Percentiles rank a stretch among this genome's conserved stretches.
These are phyloP conservation scores for Botrytis sinoallii DNA, from an alignment of 2,329 filamentous ascomycete genomes.

Conservation along the genomic window DNA sequence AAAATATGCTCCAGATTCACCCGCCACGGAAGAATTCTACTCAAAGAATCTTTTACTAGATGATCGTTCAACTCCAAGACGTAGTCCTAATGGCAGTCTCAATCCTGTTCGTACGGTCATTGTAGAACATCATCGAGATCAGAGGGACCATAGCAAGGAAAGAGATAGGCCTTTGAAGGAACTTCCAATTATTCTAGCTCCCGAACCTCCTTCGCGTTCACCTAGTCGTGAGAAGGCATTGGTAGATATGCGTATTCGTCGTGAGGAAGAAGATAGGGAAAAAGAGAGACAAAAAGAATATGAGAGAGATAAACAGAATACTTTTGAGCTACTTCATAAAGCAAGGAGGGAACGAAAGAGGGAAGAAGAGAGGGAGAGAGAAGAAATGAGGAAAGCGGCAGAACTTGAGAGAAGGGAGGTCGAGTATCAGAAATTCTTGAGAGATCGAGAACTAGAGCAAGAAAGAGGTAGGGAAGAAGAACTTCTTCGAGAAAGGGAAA, in stretches of 20 bases:
- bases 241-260: slow-evolving; percentile 6
- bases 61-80: slow-evolving; percentile 28
- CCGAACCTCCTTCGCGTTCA: slow-evolving; percentile 4
- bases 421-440: not conserved
- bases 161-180: not conserved
- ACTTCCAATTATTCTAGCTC: slow-evolving; percentile 7
- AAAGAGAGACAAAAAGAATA: not conserved
- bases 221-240: slow-evolving; percentile 7
- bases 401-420: slow-evolving; percentile 1
- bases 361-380: not conserved
- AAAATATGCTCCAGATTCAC: slow-evolving; percentile 41
- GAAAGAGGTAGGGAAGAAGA: slow-evolving; percentile 7
- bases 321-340: slow-evolving; percentile 1
- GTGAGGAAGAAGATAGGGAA: slow-evolving; percentile 12
- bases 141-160: slow-evolving; percentile 11
- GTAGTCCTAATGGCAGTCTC: slow-evolving; percentile 27
- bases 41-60: slow-evolving; percentile 33
- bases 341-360: not conserved
- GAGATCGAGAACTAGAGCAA: not conserved
- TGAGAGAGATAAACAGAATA: not conserved
- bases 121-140: slow-evolving; percentile 4
- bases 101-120: slow-evolving; percentile 20
- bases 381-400: not conserved
- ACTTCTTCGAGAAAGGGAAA: not conserved
- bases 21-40: slow-evolving; percentile 32